Evolutionary conservation across 176 grass and related monocot species (phyloP).

Genomic region (Zoysia pacifica): DNA sequence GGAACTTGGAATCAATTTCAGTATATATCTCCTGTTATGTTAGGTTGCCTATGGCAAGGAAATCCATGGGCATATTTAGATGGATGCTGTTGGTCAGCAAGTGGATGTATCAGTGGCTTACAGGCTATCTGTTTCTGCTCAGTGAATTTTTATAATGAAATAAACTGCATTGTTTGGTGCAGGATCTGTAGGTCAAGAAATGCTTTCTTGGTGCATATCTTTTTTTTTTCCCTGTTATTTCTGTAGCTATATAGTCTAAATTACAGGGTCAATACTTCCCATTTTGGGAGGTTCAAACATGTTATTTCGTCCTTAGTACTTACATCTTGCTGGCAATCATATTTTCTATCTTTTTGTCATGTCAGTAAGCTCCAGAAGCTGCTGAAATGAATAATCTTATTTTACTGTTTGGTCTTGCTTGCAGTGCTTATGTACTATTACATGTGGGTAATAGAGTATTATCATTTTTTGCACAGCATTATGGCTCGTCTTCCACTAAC

Average conservation of each 20-base stretch:
- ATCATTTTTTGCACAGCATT: too few species aligned
- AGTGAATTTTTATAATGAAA: neutral
- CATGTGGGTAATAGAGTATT: too few species aligned
- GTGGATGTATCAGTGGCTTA: neutral
- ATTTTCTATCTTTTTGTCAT: neutral
- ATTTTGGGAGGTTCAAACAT: neutral
- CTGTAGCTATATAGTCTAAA: neutral
- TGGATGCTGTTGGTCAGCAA: too few species aligned
- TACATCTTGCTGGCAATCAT: neutral
- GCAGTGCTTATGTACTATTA: too few species aligned
- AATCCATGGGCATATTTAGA: neutral
- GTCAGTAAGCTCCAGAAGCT: slow-evolving; percentile 60
- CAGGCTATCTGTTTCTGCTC: neutral
- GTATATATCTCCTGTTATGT: neutral
- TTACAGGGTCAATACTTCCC: neutral
- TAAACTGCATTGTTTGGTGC: slow-evolving; percentile 2
- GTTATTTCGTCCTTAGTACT: neutral
- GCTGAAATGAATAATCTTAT: too few species aligned
- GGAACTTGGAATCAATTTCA: neutral
- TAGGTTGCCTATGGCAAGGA: neutral
- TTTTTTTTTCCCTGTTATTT: neutral
- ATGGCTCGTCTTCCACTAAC: too few species aligned
- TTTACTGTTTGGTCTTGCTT: too few species aligned
- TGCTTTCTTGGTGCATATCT: neutral
- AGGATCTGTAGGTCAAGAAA: neutral